Percentiles rank a stretch among this genome's conserved stretches.
Conservation (phyloP, 306 rosid species). For the Vigna nakashimae region DNA sequence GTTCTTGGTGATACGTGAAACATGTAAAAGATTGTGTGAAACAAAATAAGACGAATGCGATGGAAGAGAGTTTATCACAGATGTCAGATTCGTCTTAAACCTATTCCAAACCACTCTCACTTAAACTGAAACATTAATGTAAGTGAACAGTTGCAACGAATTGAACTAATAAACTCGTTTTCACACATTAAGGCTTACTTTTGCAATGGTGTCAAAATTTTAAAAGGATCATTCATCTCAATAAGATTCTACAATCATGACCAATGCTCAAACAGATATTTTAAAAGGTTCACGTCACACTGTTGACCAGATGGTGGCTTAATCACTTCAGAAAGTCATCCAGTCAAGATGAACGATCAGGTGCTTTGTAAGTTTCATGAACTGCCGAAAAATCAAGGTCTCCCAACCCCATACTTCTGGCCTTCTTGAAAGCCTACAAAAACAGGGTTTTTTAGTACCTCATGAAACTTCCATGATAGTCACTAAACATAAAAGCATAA, state of each 20-base stretch:
- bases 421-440: slow-evolving; percentile 84
- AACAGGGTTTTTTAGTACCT: slow-evolving; percentile 15
- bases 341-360: slow-evolving; percentile 42
- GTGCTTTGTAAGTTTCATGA: slow-evolving; percentile 61
- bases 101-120: slow-evolving; percentile 5
- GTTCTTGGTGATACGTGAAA: too few relatives aligned
- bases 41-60: too few relatives aligned
- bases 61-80: too few relatives aligned
- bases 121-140: neutral
- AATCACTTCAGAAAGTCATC: slow-evolving; percentile 24
- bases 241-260: neutral
- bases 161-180: neutral
- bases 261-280: slow-evolving; percentile 33
- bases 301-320: slow-evolving; percentile 23
- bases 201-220: neutral
- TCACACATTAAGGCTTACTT: slow-evolving; percentile 1
- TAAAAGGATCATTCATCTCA: slow-evolving; percentile 27
- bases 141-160: neutral
- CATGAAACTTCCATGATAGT: neutral
- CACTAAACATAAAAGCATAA: neutral
- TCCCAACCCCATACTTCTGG: slow-evolving; percentile 80
- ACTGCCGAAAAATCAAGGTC: slow-evolving; percentile 87
- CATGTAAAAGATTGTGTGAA: too few relatives aligned
- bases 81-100: neutral
- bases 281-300: slow-evolving; percentile 29